Evolutionary conservation across 2,329 filamentous ascomycete species (phyloP).

Genomic region (Fusarium sp.): DNA sequence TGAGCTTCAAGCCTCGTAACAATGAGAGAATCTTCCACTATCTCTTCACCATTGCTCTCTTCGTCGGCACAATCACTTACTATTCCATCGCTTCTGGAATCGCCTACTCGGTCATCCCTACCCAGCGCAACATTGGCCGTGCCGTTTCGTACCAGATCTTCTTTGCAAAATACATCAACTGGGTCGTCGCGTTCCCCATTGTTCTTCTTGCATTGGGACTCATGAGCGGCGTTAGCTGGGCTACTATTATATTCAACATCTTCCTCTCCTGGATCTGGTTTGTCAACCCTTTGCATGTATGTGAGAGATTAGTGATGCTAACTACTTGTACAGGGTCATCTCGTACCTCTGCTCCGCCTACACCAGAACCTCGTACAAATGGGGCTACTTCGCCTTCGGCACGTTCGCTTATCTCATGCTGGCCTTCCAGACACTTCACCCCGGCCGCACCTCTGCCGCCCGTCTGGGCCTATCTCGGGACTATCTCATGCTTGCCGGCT

Average conservation of each 20-base stretch:
- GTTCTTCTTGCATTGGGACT: slow-evolving; percentile 64
- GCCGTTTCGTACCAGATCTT: slow-evolving; percentile 64
- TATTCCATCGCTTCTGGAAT: slow-evolving; percentile 68
- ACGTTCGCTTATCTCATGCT: slow-evolving; percentile 63
- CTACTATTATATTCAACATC: slow-evolving; percentile 67
- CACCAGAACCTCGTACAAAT: slow-evolving; percentile 67
- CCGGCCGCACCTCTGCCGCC: slow-evolving; percentile 56
- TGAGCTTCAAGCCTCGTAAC: slow-evolving; percentile 60
- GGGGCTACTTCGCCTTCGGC: slow-evolving; percentile 71
- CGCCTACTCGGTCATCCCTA: slow-evolving; percentile 59
- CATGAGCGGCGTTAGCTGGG: slow-evolving; percentile 68
- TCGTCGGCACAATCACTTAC: slow-evolving; percentile 66
- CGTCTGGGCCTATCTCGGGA: slow-evolving; percentile 61
- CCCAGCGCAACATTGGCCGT: slow-evolving; percentile 45
- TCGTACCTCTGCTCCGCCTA: slow-evolving; percentile 65
- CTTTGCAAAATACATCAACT: slow-evolving; percentile 70
- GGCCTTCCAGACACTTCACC: slow-evolving; percentile 59
- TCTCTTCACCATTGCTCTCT: slow-evolving; percentile 64
- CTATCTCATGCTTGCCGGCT: slow-evolving; percentile 62
- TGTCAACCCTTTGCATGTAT: neutral
- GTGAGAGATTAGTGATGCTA: neutral
- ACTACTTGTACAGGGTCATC: slow-evolving; percentile 54
- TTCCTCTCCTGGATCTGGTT: slow-evolving; percentile 65
- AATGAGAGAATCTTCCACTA: slow-evolving; percentile 71
- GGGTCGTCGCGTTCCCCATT: slow-evolving; percentile 66